Base-by-base conservation (phyloP, 1,284 basidiomycete species). In the Rhodotorula sp. region DNA sequence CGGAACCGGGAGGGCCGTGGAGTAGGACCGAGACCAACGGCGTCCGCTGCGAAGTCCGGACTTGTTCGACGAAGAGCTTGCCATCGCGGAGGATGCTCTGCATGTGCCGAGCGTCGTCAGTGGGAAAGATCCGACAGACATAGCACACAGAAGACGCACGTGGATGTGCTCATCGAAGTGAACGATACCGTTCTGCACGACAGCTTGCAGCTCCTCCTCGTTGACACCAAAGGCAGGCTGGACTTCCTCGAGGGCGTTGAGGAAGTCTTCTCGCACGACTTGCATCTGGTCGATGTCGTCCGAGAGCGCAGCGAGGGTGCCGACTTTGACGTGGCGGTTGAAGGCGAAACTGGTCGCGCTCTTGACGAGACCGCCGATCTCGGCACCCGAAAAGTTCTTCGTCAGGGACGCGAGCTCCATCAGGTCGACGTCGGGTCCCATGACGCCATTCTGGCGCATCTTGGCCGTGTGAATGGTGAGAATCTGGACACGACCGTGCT, bases 301-400 rank as follows among this genome's bases (percentile, higher is more conserved):
- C 34, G 90, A 91, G 75, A 98, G 93, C 16, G 95, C 95, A 12
- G 97, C 97, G 83, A 97, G 90, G 4, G 94, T 95, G 23, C 97
- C 97, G 68, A 97, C 91, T 84, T 97, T 98, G 79, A 98, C 93
- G 81, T 98, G 95, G 65, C 95, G 86, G 79, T 93, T 97, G 84
- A 99, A 97, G 21, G 97, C 95, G 79, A 97, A 99, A 86, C 90
- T 93, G 1, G 97, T 95, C 47, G 95, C 97, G 78, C 93, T 95
- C 86, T 98, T 99, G 80, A 99, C 91, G 64, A 99, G 84, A 79
- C 97, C 97, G 66, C 88, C 88, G 73, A 99, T 92, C 83, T 99
- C 97, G 21, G 97, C 97, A 74, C 97, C 97, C 7, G 91, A 93
- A 80, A 98, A 99, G 84, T 99, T 99, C 85, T 98, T 99, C 63